phyloP scores from a whole-genome alignment of 2,329 filamentous ascomycete genomes.

The Gaeumannomyces sp. region DNA sequence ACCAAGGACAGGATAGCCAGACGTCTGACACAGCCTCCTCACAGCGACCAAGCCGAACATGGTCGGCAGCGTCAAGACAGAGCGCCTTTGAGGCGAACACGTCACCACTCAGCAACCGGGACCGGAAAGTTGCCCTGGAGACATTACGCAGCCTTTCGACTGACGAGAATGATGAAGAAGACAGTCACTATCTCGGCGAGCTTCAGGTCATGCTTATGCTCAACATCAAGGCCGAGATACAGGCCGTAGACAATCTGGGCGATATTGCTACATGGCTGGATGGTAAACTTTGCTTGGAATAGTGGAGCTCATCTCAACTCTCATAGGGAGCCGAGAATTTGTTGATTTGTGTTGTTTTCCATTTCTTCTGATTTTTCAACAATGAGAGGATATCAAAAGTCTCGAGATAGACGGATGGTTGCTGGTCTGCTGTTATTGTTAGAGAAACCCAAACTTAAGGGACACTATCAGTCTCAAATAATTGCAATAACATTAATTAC shows the following conservation, averaged over 20 bases:
- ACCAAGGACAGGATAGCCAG: background rate
- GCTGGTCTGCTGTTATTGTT: background rate
- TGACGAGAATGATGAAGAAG: conserved; percentile 22
- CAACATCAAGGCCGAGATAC: conserved; percentile 71
- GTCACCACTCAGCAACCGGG: conserved; percentile 41
- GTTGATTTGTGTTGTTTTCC: no score
- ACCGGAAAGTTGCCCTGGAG: conserved; percentile 50
- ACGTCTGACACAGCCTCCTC: background rate
- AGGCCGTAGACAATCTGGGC: conserved; percentile 55
- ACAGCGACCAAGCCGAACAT: background rate
- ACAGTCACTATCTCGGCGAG: conserved; percentile 41
- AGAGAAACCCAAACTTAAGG: background rate
- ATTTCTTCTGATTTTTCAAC: background rate
- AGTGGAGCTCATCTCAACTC: background rate
- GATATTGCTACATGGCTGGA: conserved; percentile 46
- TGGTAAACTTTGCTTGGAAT: conserved; percentile 24
- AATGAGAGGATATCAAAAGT: no score
- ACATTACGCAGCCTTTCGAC: conserved; percentile 41
- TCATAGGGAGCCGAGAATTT: no score
- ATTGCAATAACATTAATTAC: no score
- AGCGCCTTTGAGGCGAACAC: conserved; percentile 17
- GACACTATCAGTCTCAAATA: no score
- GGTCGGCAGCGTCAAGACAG: background rate
- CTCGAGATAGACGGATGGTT: background rate
- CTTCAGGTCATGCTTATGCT: conserved; percentile 69